phyloP scores from a whole-genome alignment of 2,329 filamentous ascomycete species.

The Epicoccum sorghinum region DNA sequence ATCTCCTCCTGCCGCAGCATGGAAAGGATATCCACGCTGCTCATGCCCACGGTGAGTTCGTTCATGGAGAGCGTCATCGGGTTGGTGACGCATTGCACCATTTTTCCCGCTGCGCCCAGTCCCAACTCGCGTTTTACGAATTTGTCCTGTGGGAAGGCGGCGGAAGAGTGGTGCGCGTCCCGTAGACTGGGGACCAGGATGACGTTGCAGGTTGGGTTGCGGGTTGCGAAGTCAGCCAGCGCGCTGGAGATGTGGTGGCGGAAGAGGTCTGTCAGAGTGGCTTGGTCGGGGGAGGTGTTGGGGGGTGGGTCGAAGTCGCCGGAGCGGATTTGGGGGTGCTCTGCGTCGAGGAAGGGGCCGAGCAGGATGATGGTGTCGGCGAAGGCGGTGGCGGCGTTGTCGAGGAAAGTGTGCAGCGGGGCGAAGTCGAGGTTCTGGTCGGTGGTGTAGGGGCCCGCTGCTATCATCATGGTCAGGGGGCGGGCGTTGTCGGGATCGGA shows the following conservation, averaged over 20 bases:
- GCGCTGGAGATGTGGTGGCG: slow-evolving; percentile 76
- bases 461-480: slow-evolving; percentile 78
- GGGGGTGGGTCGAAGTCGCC: slow-evolving; percentile 54
- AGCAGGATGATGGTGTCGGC: slow-evolving; percentile 80
- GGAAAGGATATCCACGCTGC: slow-evolving; percentile 81
- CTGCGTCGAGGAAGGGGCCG: slow-evolving; percentile 89
- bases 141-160: slow-evolving; percentile 82
- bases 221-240: slow-evolving; percentile 70
- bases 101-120: slow-evolving; percentile 66
- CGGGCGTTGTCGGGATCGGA: slow-evolving; percentile 57
- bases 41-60: slow-evolving; percentile 81
- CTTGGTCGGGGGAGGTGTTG: slow-evolving; percentile 66
- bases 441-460: slow-evolving; percentile 87
- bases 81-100: slow-evolving; percentile 80
- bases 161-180: slow-evolving; percentile 80
- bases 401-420: slow-evolving; percentile 80
- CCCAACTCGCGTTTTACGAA: slow-evolving; percentile 74
- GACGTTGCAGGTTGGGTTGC: slow-evolving; percentile 78
- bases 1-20: slow-evolving; percentile 81
- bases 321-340: slow-evolving; percentile 82
- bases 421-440: slow-evolving; percentile 93
- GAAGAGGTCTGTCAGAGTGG: slow-evolving; percentile 83
- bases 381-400: slow-evolving; percentile 73
- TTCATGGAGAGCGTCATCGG: slow-evolving; percentile 90
- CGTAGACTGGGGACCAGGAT: slow-evolving; percentile 83